These are phyloP conservation scores for Cryptococcus jaspeensis DNA, from an alignment of 1,284 basidiomycete genomes.

Conservation along the genomic window DNA sequence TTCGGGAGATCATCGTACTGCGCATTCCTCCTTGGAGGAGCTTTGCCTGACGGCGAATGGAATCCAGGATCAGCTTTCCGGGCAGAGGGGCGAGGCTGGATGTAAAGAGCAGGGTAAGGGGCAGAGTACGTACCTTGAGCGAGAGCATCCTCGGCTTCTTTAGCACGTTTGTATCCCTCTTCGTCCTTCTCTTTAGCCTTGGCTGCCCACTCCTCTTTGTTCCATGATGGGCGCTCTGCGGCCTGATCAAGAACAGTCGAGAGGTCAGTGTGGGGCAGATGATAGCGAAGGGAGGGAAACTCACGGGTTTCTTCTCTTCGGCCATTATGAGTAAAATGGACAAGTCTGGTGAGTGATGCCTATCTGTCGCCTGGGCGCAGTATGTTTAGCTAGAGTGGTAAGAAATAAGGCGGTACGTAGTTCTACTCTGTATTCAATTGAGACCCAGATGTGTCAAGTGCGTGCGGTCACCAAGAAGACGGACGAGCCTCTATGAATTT, in stretches of 20 bases:
- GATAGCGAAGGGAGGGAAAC: not conserved
- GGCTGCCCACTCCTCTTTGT: conserved; percentile 50
- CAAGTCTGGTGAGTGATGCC: too few relatives aligned
- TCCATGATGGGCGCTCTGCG: conserved; percentile 41
- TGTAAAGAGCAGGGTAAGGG: not conserved
- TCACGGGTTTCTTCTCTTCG: not conserved
- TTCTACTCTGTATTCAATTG: too few relatives aligned
- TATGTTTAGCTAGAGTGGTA: too few relatives aligned
- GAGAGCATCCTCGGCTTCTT: conserved; percentile 53
- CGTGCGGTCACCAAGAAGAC: too few relatives aligned
- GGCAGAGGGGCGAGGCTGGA: not conserved
- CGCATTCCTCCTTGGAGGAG: conserved; percentile 8
- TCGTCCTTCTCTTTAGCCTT: conserved; percentile 50
- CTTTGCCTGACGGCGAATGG: conserved; percentile 9
- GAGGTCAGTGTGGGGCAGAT: not conserved
- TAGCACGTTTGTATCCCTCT: conserved; percentile 40
- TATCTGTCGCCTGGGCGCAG: too few relatives aligned
- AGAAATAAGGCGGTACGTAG: too few relatives aligned
- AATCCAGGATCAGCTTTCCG: not conserved
- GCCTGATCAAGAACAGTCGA: conserved; percentile 4
- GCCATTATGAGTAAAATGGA: too few relatives aligned
- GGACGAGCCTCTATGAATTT: too few relatives aligned
- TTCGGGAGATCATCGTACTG: conserved; percentile 63
- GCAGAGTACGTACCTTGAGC: conserved; percentile 64
- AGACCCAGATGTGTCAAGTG: too few relatives aligned